Evolutionary conservation across 2,329 filamentous ascomycete genomes (phyloP), one percentile per base, ranked within the genome.

Genomic region (Trichoderma cornu-damae): DNA sequence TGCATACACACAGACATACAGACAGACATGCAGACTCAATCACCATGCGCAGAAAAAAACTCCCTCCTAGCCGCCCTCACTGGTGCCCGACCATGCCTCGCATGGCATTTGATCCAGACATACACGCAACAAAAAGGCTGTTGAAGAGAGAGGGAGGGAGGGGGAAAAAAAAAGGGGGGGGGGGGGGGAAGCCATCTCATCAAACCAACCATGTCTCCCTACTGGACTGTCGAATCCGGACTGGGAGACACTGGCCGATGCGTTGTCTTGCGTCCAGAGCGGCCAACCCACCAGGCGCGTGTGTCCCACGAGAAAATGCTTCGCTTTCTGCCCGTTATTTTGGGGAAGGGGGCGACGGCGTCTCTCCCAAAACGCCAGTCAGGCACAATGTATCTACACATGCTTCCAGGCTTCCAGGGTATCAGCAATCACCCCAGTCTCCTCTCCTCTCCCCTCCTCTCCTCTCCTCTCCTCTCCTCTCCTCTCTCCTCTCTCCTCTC

Each of bases 211-310:
- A 30, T 4, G 7, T 42, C 28, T 40, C 51, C 38, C 9, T 46
- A 30, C 14, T 20, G 38, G n/a, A 0, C 2, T 2, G 30, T 28
- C 40, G n/a, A 55, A 55, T 47, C 24, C 43, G 56, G 35, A 44
- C 49, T 43, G 30, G 56, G 34, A 18, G 35, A 37, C 22, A 18
- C 50, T 30, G 38, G n/a, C 14, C 6, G 60, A 62, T 62, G 60
- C 57, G 59, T 62, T 62, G 60, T 61, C 59, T 53, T 62, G 60
- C 60, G 54, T 61, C 28, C 18, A 38, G 16, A 51, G n/a, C 18
- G 38, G 32, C 44, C 38, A 40, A 56, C 57, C 57, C 48, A 37
- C n/a, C 59, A 59, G n/a, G n/a, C 18, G 30, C 16, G 24, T 43
- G 24, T 43, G n/a, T 46, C 30, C 51, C 3, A 18, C 18, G 42